A percentile compares a stretch with the other conserved stretches of the same genome.
Conservation (phyloP, 2,329 filamentous ascomycete genomes). For the Cryphonectria carpinicola region DNA sequence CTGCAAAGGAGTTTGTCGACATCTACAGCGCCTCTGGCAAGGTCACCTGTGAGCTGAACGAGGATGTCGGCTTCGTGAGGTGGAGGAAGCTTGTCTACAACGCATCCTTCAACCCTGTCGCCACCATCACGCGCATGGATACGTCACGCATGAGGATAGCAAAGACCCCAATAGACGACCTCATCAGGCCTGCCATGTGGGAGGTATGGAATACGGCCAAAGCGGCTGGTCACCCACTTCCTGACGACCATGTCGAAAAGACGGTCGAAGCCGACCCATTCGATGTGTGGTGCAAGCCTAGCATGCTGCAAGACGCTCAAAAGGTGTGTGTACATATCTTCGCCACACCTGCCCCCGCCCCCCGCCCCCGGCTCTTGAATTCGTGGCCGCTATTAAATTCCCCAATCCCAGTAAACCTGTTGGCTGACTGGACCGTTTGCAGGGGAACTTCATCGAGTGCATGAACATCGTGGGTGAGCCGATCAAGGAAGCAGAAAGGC, state of each 20-base stretch:
- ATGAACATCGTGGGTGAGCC: conserved; percentile 59
- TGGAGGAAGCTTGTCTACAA: conserved; percentile 83
- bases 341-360: no score
- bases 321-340: conserved; percentile 38
- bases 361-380: no score
- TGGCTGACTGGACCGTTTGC: no score
- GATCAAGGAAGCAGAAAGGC: conserved; percentile 48
- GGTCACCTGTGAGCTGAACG: conserved; percentile 49
- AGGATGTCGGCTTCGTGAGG: conserved; percentile 71
- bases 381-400: no score
- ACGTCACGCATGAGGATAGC: conserved; percentile 45
- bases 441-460: conserved; percentile 44
- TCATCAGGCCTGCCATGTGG: conserved; percentile 62
- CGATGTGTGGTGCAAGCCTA: conserved; percentile 53
- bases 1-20: conserved; percentile 31
- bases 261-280: conserved; percentile 55
- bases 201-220: conserved; percentile 70
- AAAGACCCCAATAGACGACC: background rate
- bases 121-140: conserved; percentile 67
- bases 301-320: conserved; percentile 57
- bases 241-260: conserved; percentile 46
- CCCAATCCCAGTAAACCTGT: no score
- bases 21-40: conserved; percentile 62
- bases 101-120: conserved; percentile 73
- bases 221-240: conserved; percentile 40